Base-by-base conservation (phyloP, 2,329 filamentous ascomycete species). In the Ilyonectria mors-panacis region DNA sequence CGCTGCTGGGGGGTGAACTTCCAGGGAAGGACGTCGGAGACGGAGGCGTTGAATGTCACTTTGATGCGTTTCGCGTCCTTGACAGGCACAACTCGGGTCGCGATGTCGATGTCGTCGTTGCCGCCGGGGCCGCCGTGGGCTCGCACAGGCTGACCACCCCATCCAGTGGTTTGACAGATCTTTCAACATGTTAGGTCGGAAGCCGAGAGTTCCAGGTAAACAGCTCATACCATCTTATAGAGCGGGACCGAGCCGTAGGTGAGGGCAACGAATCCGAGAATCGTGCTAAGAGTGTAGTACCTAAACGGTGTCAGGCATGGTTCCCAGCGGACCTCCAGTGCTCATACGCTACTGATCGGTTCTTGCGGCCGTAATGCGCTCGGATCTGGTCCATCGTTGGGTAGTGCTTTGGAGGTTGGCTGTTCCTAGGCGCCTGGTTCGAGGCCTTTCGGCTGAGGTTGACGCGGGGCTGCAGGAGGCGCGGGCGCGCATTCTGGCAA, bases 1-100 rank as follows among this genome's bases (percentile, higher is more conserved):
- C 95, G 93, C 85, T 99, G 96, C 82, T 99, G 96, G 1, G 96
- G 96, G 2, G 91, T 91, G 81, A 99, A 99, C 80, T 98, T 98
- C 96, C 96, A 99, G 1, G 95, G 95, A 30, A 99, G 87, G 1
- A 97, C 91, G 79, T 98, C 96, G 1, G 95, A 98, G 1, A 98
- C 95, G 30, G 94, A 97, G 54, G 95, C 93, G 78, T 94, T 96
- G 88, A 99, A 99, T 28, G 95, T 98, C 71, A 99, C 95, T 67
- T 94, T 93, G 76, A 99, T 92, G 60, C 96, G 93, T 73, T 93
- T 93, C 66, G 93, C 92, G 73, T 90, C 87, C 19, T 90, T 93
- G 44, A 98, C 91, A 17, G 96, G 96, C 53, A 91, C 88, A 50
- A 99, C 88, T 62, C 95, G 93, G 55, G 87, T 87, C 39, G 95